phyloP scores from a whole-genome alignment of 2,329 filamentous ascomycete genomes.

The Aspergillus fijiensis region DNA sequence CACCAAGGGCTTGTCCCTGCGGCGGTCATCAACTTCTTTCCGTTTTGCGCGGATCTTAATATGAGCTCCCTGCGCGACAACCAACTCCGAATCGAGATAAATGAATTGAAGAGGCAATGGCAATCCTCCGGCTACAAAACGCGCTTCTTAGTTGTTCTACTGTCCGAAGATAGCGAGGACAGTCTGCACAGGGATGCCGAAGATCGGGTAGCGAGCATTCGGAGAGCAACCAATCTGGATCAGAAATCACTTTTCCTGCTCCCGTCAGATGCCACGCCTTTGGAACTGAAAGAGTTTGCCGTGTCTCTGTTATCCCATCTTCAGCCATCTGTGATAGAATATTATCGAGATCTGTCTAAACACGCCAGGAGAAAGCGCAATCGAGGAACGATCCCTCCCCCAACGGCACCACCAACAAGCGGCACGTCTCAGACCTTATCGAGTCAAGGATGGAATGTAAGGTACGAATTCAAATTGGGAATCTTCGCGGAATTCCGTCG shows the following conservation, averaged over 20 bases:
- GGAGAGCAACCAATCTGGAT: constrained; percentile 76
- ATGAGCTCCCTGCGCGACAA: constrained; percentile 79
- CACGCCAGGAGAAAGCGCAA: constrained; percentile 86
- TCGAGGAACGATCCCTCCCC: constrained; percentile 72
- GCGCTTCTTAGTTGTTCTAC: constrained; percentile 71
- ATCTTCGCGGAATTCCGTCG: constrained; percentile 90
- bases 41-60: constrained; percentile 69
- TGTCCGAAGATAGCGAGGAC: constrained; percentile 69
- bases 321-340: constrained; percentile 76
- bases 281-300: constrained; percentile 71
- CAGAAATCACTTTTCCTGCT: constrained; percentile 83
- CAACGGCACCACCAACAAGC: constrained; percentile 76
- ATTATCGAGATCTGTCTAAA: constrained; percentile 92
- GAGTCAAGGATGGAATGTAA: constrained; percentile 82
- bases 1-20: constrained; percentile 83
- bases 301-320: constrained; percentile 70
- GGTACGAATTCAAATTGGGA: constrained; percentile 92
- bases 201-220: constrained; percentile 75
- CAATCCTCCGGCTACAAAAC: constrained; percentile 65
- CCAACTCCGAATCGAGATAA: constrained; percentile 83
- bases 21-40: constrained; percentile 77
- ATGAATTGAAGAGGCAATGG: constrained; percentile 68
- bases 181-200: constrained; percentile 63
- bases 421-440: constrained; percentile 86
- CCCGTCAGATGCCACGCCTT: constrained; percentile 67